Conservation (phyloP, 768 basidiomycete genomes). For the Leucogyrophana mollusca region DNA sequence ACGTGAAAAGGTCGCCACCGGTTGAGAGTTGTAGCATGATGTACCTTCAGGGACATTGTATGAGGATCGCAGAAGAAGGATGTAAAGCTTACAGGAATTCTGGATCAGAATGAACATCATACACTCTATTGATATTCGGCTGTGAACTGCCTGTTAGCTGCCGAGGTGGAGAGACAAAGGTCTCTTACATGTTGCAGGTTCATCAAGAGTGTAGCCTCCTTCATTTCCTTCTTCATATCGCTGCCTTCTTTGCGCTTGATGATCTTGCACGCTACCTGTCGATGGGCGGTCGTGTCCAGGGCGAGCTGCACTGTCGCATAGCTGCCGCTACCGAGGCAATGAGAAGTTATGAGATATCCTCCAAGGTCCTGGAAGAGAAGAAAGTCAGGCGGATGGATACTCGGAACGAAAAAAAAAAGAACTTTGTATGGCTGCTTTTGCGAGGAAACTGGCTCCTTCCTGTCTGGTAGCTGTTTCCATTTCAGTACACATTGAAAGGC, state of each 20-base stretch:
- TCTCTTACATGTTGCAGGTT: constrained; percentile 64
- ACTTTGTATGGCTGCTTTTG: constrained; percentile 54
- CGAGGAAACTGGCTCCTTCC: constrained; percentile 53
- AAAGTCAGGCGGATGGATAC: not conserved
- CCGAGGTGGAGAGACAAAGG: not conserved
- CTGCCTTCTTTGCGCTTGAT: constrained; percentile 58
- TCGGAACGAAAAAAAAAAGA: constrained; percentile 9
- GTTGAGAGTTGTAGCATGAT: constrained; percentile 86
- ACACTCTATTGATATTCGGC: constrained; percentile 83
- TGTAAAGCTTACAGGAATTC: constrained; percentile 50
- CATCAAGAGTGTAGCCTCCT: constrained; percentile 74
- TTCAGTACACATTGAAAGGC: constrained; percentile 68
- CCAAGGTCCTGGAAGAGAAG: constrained; percentile 50
- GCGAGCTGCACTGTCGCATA: constrained; percentile 84
- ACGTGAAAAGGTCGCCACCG: constrained; percentile 86
- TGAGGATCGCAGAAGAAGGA: constrained; percentile 1
- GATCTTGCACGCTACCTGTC: constrained; percentile 84
- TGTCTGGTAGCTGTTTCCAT: constrained; percentile 52
- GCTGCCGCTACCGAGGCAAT: constrained; percentile 77
- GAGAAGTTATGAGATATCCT: constrained; percentile 70
- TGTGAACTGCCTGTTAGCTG: constrained; percentile 24
- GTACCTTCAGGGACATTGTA: constrained; percentile 43
- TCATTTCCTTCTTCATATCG: constrained; percentile 55
- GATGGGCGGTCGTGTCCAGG: constrained; percentile 56
- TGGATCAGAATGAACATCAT: constrained; percentile 61